Evolutionary conservation across 1,139 yeast species (phyloP), one percentile per base, ranked within the genome.

Genomic region (Lodderomyces parapsilosis): DNA sequence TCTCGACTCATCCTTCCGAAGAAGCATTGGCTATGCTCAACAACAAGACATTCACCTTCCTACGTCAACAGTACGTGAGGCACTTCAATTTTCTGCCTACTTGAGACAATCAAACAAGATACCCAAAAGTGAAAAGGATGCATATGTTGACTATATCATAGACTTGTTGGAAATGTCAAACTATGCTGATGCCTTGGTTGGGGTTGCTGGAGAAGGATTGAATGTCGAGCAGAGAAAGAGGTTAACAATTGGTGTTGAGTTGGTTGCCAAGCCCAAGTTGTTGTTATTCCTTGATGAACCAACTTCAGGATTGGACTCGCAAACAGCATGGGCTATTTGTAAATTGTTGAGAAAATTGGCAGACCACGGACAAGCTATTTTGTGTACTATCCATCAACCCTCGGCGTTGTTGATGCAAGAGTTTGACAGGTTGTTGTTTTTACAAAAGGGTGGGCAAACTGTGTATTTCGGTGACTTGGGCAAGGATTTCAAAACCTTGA

Each of bases 401-500:
- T 66, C 72, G 13, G 73, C 74, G 27, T 52, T 66, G 32, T 62
- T 68, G 44, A 56, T 68, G 51, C 56, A 62, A 43, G 69, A 63
- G 43, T 66, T 66, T 44, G 71, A 66, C 46, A 56, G 71, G 39
- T 55, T 68, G 41, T 61, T 68, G 48, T 66, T 68, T 46, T 60
- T 68, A 50, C 71, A 66, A 54, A 63, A 55, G 49, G 74, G 74
- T 48, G 87, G 87, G 49, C 66, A 73, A 59, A 81, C 85, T 49
- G 86, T 81, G 32, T 82, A 82, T 59, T 81, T 80, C 57, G 86
- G 86, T 48, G 84, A 81, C 50, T 78, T 81, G 55, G 87, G 86
- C 48, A 59, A 65, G 44, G 70, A 72, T 52, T 80, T 85, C 45
- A 41, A 55, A 10, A 67, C 78, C 2, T 61, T 83, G 55, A 63